Evolutionary conservation across 2,329 filamentous ascomycete species (phyloP).

Genomic region (Xenosphaeropsis pyriputrescens): DNA sequence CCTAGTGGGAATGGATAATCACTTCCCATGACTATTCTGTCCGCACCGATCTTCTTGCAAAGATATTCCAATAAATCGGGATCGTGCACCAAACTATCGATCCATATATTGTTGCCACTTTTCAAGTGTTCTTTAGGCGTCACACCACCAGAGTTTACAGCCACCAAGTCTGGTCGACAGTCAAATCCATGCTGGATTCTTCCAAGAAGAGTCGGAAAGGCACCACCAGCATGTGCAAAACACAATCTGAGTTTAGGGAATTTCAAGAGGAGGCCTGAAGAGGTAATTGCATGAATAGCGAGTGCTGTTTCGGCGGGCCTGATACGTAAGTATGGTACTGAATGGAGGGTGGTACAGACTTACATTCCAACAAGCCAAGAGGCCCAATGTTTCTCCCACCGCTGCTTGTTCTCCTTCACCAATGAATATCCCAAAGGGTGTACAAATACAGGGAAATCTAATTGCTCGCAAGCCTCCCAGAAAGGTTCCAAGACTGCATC

Average conservation of each 20-base stretch:
- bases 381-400: constrained; percentile 20
- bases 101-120: constrained; percentile 16
- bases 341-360: neutral
- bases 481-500: constrained; percentile 15
- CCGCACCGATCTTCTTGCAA: constrained; percentile 17
- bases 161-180: constrained; percentile 20
- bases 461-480: constrained; percentile 18
- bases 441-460: constrained; percentile 19
- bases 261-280: constrained; percentile 16
- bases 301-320: constrained; percentile 20
- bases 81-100: constrained; percentile 21
- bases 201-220: constrained; percentile 20
- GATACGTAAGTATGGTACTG: too few relatives aligned
- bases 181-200: constrained; percentile 21
- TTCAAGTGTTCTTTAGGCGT: constrained; percentile 17
- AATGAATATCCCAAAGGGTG: constrained; percentile 21
- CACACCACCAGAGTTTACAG: constrained; percentile 14
- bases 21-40: constrained; percentile 19
- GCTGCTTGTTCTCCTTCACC: constrained; percentile 16
- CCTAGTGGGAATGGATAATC: constrained; percentile 22
- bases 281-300: constrained; percentile 18
- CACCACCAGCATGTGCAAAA: constrained; percentile 21
- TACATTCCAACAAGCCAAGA: constrained; percentile 21
- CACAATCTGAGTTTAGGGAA: constrained; percentile 18
- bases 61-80: constrained; percentile 20